Evolutionary conservation across 305 asterid genomes (phyloP).

Genomic region (Ruellia speciosa): DNA sequence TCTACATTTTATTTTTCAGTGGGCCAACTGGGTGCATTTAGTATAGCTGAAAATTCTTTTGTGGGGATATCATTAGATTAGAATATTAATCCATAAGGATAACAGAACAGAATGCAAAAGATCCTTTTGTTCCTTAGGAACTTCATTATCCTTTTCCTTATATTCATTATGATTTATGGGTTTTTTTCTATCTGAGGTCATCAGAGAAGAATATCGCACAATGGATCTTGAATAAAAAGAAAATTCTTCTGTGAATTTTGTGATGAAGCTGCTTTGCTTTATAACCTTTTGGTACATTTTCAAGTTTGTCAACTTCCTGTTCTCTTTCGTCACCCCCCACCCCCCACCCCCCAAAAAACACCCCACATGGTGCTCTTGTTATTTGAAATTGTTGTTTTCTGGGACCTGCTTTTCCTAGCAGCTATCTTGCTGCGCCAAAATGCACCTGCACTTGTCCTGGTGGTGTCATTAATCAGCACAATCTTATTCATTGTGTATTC

Average conservation of each 20-base stretch:
- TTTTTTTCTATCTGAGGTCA: not conserved
- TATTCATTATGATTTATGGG: not conserved
- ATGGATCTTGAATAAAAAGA: not conserved
- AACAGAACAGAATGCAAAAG: not conserved
- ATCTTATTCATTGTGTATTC: not conserved
- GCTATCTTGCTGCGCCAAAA: not conserved
- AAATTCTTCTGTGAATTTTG: too few species aligned
- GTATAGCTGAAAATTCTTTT: not conserved
- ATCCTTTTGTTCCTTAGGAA: not conserved
- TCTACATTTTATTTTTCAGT: not conserved
- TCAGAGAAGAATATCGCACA: not conserved
- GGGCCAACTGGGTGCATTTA: conserved; percentile 9
- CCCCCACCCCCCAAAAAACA: too few species aligned
- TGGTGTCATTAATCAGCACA: not conserved
- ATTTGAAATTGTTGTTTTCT: too few species aligned
- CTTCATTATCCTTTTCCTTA: not conserved
- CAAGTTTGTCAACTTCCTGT: not conserved
- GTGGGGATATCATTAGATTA: not conserved
- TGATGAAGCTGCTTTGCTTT: too few species aligned
- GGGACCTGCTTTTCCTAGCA: too few species aligned
- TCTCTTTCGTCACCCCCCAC: too few species aligned
- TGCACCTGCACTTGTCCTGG: not conserved
- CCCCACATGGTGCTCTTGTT: too few species aligned
- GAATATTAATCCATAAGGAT: not conserved
- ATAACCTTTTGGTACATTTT: too few species aligned